A percentile compares a stretch with the other conserved stretches of the same genome.
Evolutionary conservation across 2,329 filamentous ascomycete species (phyloP).

Genomic region (Fusarium decemcellulare): DNA sequence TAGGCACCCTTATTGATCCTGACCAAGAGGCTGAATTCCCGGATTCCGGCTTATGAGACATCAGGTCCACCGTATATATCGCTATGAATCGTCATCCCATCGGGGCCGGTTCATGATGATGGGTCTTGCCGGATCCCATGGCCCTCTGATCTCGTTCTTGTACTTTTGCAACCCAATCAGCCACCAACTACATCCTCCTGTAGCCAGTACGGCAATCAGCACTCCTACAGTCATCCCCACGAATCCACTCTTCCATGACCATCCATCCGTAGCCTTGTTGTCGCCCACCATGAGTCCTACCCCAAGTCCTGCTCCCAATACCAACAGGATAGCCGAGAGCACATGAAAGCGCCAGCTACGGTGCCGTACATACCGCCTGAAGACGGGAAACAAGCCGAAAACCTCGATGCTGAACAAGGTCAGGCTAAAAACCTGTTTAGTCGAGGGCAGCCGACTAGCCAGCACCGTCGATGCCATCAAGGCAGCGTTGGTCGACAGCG

Average conservation of each 20-base stretch:
- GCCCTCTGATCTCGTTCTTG: slow-evolving; percentile 98
- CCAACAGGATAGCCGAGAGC: slow-evolving; percentile 79
- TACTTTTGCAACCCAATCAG: slow-evolving; percentile 97
- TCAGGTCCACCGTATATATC: slow-evolving; percentile 6
- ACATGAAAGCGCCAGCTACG: slow-evolving; percentile 87
- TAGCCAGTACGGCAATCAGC: slow-evolving; percentile 81
- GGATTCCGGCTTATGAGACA: slow-evolving; percentile 10
- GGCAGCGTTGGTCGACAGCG: slow-evolving; percentile 92
- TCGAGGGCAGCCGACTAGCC: slow-evolving; percentile 88
- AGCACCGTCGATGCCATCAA: slow-evolving; percentile 97
- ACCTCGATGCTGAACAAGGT: slow-evolving; percentile 98
- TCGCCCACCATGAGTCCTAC: slow-evolving; percentile 75
- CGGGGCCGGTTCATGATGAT: slow-evolving; percentile 80
- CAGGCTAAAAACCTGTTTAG: slow-evolving; percentile 93
- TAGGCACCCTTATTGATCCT: not conserved
- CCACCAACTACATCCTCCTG: slow-evolving; percentile 98
- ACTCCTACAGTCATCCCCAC: slow-evolving; percentile 83
- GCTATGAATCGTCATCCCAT: slow-evolving; percentile 58
- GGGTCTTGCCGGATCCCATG: slow-evolving; percentile 96
- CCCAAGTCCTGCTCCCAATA: slow-evolving; percentile 84
- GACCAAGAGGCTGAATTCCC: not conserved
- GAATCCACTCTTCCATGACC: slow-evolving; percentile 70
- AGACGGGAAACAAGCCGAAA: slow-evolving; percentile 97
- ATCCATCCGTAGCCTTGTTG: slow-evolving; percentile 54
- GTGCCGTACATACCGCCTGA: slow-evolving; percentile 88